These are phyloP conservation scores for Seminavis robusta DNA, from an alignment of 108 stramenopile species.

Conservation along the genomic window DNA sequence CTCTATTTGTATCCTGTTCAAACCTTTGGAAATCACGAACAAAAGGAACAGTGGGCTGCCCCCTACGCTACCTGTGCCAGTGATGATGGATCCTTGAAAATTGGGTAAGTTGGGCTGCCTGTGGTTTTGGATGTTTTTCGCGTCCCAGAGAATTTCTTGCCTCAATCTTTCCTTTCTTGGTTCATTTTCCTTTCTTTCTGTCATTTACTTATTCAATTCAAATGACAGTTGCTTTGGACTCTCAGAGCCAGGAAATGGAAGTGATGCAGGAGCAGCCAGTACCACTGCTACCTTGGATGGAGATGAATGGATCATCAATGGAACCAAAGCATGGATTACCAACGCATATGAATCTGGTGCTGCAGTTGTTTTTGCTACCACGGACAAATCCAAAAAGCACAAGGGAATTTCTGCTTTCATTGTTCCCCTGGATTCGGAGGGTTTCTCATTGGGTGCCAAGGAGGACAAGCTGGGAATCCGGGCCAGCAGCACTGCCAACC, in stretches of 20 bases:
- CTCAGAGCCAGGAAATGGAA: constrained; percentile 88
- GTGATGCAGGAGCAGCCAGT: constrained; percentile 92
- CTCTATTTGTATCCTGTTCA: constrained; percentile 93
- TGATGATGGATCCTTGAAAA: constrained; percentile 9
- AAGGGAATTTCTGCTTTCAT: constrained; percentile 92
- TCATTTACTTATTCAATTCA: too few species aligned
- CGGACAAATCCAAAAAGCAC: constrained; percentile 96
- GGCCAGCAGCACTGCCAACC: constrained; percentile 91
- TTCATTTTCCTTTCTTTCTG: too few species aligned
- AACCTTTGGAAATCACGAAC: constrained; percentile 84
- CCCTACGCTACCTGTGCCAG: constrained; percentile 66
- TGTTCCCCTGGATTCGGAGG: constrained; percentile 78
- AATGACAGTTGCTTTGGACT: constrained; percentile 87
- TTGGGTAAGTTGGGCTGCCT: constrained; percentile 30
- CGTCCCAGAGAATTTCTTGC: too few species aligned
- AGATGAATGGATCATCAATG: constrained; percentile 90
- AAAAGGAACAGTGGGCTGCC: constrained; percentile 74
- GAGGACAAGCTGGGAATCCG: constrained; percentile 98
- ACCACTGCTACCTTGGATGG: constrained; percentile 90
- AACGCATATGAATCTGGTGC: constrained; percentile 93
- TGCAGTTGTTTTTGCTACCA: constrained; percentile 96
- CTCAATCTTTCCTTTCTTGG: too few species aligned
- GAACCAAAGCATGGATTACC: constrained; percentile 99
- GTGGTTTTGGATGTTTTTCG: too few species aligned
- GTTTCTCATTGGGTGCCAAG: constrained; percentile 93